Conservation (phyloP, 148 eudicot genomes). For the Hydrangea macrophylla region DNA sequence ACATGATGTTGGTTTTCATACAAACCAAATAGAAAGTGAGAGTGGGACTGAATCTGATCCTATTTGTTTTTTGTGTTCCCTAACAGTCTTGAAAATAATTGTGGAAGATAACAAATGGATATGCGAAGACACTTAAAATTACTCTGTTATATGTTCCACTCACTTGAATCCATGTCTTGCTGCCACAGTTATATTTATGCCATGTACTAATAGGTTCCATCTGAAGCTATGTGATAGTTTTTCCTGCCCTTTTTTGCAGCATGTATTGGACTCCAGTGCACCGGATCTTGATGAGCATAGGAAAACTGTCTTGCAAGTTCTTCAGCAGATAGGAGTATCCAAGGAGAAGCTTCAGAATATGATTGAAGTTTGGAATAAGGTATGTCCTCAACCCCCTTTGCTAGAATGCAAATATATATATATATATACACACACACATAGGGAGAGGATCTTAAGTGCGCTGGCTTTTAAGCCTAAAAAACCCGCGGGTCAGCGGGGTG, state of each 20-base stretch:
- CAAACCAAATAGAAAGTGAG: too few relatives aligned
- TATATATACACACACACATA: too few relatives aligned
- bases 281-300: slow-evolving; percentile 74
- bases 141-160: background rate
- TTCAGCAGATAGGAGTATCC: slow-evolving; percentile 75
- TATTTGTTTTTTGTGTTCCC: too few relatives aligned
- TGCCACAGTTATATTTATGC: background rate
- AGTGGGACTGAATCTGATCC: too few relatives aligned
- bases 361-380: slow-evolving; percentile 99
- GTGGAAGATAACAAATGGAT: background rate
- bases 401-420: too few relatives aligned
- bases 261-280: slow-evolving; percentile 89
- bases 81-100: background rate
- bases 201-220: background rate
- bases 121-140: background rate
- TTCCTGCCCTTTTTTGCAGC: slow-evolving; percentile 45
- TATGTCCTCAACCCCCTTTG: slow-evolving; percentile 15
- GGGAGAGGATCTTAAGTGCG: too few relatives aligned
- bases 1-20: too few relatives aligned
- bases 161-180: background rate
- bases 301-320: slow-evolving; percentile 79
- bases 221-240: slow-evolving; percentile 5
- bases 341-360: slow-evolving; percentile 76
- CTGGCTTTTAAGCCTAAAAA: too few relatives aligned
- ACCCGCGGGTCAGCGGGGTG: too few relatives aligned